Percentiles rank a stretch among this genome's conserved stretches.
Evolutionary conservation across 2,329 filamentous ascomycete genomes (phyloP).

Genomic region (Fusarium papillatum): DNA sequence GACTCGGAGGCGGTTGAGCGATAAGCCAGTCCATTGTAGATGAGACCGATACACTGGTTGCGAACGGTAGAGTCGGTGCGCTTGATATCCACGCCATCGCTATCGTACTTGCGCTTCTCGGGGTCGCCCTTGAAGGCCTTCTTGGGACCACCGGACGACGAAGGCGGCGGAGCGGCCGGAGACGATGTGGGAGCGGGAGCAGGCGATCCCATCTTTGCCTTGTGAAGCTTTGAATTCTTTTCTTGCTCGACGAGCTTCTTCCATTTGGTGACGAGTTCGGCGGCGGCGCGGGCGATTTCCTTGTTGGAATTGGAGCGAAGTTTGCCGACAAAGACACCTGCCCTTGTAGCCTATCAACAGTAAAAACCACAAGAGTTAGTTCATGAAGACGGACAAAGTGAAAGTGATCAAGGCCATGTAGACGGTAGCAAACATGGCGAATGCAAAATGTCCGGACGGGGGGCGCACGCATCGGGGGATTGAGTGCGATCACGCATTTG

Average conservation of each 20-base stretch:
- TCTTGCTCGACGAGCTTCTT: slow-evolving; percentile 81
- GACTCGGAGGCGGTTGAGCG: slow-evolving; percentile 79
- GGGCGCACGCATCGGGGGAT: background rate
- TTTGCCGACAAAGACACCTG: slow-evolving; percentile 91
- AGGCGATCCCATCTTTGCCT: slow-evolving; percentile 56
- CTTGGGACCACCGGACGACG: slow-evolving; percentile 56
- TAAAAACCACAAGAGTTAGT: slow-evolving; percentile 27
- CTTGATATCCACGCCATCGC: slow-evolving; percentile 84
- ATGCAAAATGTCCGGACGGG: background rate
- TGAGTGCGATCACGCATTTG: slow-evolving; percentile 37
- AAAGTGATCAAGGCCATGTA: background rate
- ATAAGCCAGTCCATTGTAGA: slow-evolving; percentile 90
- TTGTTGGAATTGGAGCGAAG: slow-evolving; percentile 83
- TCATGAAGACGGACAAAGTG: background rate
- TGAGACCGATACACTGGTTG: slow-evolving; percentile 88
- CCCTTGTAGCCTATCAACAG: slow-evolving; percentile 77
- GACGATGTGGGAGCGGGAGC: slow-evolving; percentile 66
- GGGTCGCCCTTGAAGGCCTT: slow-evolving; percentile 73
- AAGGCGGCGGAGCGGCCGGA: slow-evolving; percentile 59
- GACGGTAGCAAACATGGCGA: background rate
- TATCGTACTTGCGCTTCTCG: slow-evolving; percentile 85
- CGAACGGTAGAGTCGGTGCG: slow-evolving; percentile 81
- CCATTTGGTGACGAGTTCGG: slow-evolving; percentile 91
- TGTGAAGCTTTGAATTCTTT: slow-evolving; percentile 64
- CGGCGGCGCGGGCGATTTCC: slow-evolving; percentile 82